phyloP scores from a whole-genome alignment of 306 rosid species.

The Comarum palustre region DNA sequence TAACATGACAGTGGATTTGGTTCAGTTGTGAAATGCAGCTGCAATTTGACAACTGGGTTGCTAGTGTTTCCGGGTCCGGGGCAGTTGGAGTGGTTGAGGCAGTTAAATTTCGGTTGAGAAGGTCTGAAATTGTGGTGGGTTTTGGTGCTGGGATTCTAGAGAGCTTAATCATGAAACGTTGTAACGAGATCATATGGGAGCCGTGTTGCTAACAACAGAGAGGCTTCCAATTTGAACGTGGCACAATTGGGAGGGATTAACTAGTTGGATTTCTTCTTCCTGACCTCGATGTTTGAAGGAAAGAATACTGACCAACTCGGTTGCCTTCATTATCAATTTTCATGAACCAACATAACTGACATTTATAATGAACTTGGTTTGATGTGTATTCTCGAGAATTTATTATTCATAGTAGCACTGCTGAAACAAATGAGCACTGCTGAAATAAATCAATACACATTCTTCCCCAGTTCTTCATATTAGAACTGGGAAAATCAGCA shows the following conservation, averaged over 20 bases:
- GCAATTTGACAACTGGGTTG: constrained; percentile 39
- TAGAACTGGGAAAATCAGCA: constrained; percentile 3
- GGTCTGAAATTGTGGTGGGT: constrained; percentile 11
- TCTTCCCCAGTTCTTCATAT: not conserved
- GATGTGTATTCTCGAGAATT: not conserved
- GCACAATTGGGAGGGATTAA: no score
- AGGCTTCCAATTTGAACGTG: not conserved
- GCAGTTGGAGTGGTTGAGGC: not conserved
- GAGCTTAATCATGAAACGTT: constrained; percentile 24
- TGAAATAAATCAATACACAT: not conserved
- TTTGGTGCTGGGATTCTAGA: constrained; percentile 12
- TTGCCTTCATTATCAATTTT: no score
- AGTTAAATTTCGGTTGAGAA: constrained; percentile 2
- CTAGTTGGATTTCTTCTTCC: no score
- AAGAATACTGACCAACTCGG: no score
- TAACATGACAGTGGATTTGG: constrained; percentile 39
- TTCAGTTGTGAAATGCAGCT: constrained; percentile 29
- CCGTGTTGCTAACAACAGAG: not conserved
- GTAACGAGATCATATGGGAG: constrained; percentile 7
- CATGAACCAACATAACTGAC: no score
- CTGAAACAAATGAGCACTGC: not conserved
- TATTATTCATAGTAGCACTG: not conserved
- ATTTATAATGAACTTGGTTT: no score
- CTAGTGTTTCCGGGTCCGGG: constrained; percentile 26
- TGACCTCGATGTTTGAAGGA: no score